Conservation (phyloP, 495 filamentous ascomycete genomes). For the Aspergillus hancockii region DNA sequence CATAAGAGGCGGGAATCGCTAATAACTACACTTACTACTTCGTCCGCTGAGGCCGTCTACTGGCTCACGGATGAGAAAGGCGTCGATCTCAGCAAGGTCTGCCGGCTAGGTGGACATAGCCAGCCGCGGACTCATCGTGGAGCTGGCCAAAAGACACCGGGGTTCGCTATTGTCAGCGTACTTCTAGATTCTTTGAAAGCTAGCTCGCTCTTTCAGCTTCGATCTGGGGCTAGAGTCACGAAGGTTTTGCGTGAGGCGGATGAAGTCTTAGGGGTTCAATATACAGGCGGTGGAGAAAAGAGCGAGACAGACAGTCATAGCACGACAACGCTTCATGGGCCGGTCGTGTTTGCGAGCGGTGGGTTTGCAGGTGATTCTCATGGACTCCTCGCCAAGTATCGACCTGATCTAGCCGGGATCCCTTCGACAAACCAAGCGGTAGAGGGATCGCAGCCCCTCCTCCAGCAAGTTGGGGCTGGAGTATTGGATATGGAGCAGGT, state of each 20-base stretch:
- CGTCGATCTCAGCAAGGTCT: slow-evolving; percentile 55
- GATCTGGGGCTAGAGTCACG: slow-evolving; percentile 45
- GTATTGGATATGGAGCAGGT: slow-evolving; percentile 61
- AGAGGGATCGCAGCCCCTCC: slow-evolving; percentile 48
- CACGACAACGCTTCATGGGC: slow-evolving; percentile 40
- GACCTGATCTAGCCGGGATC: slow-evolving; percentile 55
- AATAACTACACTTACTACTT: slow-evolving; percentile 41
- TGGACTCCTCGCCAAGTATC: slow-evolving; percentile 52
- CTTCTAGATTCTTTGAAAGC: slow-evolving; percentile 46
- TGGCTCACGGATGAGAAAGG: slow-evolving; percentile 53
- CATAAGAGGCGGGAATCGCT: slow-evolving; percentile 36
- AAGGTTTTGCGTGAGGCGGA: slow-evolving; percentile 34
- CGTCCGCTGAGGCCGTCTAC: slow-evolving; percentile 43
- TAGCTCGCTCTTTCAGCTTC: slow-evolving; percentile 44
- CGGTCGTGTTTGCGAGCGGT: slow-evolving; percentile 57
- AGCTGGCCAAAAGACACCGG: slow-evolving; percentile 48
- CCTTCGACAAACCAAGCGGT: slow-evolving; percentile 62
- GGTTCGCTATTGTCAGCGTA: slow-evolving; percentile 51
- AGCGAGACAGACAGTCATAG: slow-evolving; percentile 26
- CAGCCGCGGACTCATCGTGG: slow-evolving; percentile 56
- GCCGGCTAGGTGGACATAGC: slow-evolving; percentile 55
- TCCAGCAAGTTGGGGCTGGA: slow-evolving; percentile 47
- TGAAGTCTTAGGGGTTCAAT: slow-evolving; percentile 24
- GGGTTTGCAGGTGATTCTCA: slow-evolving; percentile 60
- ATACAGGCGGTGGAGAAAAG: slow-evolving; percentile 6